Percentiles rank a stretch among this genome's conserved stretches.
Conservation (phyloP, 139 green algal genomes). For the Coelastrella sp. region DNA sequence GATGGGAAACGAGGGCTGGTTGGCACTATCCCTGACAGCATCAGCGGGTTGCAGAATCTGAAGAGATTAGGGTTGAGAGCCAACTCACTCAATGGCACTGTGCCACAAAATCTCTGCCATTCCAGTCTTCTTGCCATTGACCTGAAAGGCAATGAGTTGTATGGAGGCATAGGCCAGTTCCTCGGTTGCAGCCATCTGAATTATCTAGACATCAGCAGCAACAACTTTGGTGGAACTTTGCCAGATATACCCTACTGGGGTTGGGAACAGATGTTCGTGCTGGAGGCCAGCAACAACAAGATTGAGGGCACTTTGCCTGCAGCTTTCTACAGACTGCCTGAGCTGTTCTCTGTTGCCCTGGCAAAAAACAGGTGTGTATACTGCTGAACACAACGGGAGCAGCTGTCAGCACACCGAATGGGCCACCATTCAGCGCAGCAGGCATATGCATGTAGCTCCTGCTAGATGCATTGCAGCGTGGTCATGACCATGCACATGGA, state of each 20-base stretch:
- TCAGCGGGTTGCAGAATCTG: background rate
- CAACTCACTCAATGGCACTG: conserved; percentile 21
- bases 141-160: conserved; percentile 18
- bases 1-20: background rate
- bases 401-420: background rate
- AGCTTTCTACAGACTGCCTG: conserved; percentile 13
- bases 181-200: conserved; percentile 18
- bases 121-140: conserved; percentile 2
- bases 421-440: too few relatives aligned
- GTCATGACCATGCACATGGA: too few relatives aligned
- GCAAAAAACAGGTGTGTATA: conserved; percentile 10
- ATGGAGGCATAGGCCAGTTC: background rate
- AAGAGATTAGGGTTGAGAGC: conserved; percentile 15
- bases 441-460: too few relatives aligned
- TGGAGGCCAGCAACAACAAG: conserved; percentile 28
- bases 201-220: conserved; percentile 38
- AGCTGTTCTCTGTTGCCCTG: conserved; percentile 24
- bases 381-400: background rate
- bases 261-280: conserved; percentile 2
- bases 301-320: background rate
- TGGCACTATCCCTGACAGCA: conserved; percentile 10
- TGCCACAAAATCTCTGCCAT: conserved; percentile 21
- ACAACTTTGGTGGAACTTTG: conserved; percentile 3
- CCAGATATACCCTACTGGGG: background rate
- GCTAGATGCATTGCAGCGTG: too few relatives aligned